Evolutionary conservation across 306 rosid genomes (phyloP), one percentile per base, ranked within the genome.

Genomic region (Fragaria nilgerrensis): DNA sequence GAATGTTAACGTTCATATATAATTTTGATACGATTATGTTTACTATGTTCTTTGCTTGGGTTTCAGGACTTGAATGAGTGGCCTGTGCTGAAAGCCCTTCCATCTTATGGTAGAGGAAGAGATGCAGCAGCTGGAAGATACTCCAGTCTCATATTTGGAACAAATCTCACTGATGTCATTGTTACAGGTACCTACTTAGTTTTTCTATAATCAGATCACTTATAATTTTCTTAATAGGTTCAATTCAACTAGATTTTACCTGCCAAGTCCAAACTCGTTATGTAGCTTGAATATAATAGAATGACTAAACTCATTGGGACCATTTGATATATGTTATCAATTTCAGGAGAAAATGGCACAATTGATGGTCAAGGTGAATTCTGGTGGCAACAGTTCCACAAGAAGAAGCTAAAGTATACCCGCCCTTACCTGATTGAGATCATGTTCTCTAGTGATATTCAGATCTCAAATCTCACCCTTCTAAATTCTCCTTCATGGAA

Each of bases 321-420:
- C 34, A 37, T 7, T 2, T 72, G 69, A 48, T n/a, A n/a, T n/a
- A n/a, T 10, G 2, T 58, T 58, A 11, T 12, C 19, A 59, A 25
- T 59, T 59, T 44, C 77, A 85, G 89, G 89, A 6, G 82, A 72
- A 68, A 86, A 86, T 50, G 89, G 84, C 41, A 86, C 89, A 45
- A 78, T 86, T 62, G 89, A 86, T 34, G 87, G 87, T 39, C 89
- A 83, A 34, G 89, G 87, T 2, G 80, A 39, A 17, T 74, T 70
- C 56, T 83, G 89, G 89, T 83, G 89, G 89, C 89, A 86, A 58
- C 80, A 71, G 62, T 83, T 86, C 80, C 89, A 86, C 77, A 81
- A 76, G 78, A 69, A 74, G 61, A 86, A 86, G 82, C 87, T 86
- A 7, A 86, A 86, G 70, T 83, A 83, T 76, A 86, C 89, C 32